phyloP scores from a whole-genome alignment of 2,329 filamentous ascomycete species.

The Sphaceloma murrayae region DNA sequence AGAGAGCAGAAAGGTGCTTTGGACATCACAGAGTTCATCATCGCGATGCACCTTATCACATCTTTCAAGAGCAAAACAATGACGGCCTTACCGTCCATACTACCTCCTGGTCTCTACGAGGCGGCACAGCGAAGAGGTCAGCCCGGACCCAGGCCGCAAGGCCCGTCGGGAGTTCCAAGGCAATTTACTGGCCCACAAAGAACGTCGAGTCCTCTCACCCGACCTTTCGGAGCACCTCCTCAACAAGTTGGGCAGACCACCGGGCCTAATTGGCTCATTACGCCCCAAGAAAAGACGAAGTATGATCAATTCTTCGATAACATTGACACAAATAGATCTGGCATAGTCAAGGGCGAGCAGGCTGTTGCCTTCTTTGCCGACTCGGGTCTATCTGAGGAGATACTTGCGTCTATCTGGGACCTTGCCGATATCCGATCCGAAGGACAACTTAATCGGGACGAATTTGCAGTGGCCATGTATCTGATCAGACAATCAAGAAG shows the following conservation, averaged over 20 bases:
- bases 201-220: conserved; percentile 51
- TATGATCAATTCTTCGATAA: conserved; percentile 81
- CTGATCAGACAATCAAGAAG: conserved; percentile 83
- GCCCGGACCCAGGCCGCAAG: conserved; percentile 38
- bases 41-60: conserved; percentile 93
- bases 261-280: conserved; percentile 70
- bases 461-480: conserved; percentile 97
- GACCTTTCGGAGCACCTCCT: conserved; percentile 39
- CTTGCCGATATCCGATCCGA: conserved; percentile 88
- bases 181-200: conserved; percentile 64
- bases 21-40: conserved; percentile 84
- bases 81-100: conserved; percentile 64
- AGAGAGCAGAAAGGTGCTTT: conserved; percentile 84
- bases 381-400: conserved; percentile 79
- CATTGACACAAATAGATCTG: conserved; percentile 70
- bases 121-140: conserved; percentile 65
- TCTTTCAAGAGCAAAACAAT: conserved; percentile 80
- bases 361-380: conserved; percentile 91
- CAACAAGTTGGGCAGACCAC: conserved; percentile 45
- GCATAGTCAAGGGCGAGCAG: conserved; percentile 86
- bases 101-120: conserved; percentile 82
- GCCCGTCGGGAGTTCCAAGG: conserved; percentile 56
- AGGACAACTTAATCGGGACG: conserved; percentile 73
- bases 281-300: conserved; percentile 69
- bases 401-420: conserved; percentile 92